Percentiles rank a stretch among this genome's conserved stretches.
Conservation (phyloP, 2,329 filamentous ascomycete genomes). For the Diaporthe eres region DNA sequence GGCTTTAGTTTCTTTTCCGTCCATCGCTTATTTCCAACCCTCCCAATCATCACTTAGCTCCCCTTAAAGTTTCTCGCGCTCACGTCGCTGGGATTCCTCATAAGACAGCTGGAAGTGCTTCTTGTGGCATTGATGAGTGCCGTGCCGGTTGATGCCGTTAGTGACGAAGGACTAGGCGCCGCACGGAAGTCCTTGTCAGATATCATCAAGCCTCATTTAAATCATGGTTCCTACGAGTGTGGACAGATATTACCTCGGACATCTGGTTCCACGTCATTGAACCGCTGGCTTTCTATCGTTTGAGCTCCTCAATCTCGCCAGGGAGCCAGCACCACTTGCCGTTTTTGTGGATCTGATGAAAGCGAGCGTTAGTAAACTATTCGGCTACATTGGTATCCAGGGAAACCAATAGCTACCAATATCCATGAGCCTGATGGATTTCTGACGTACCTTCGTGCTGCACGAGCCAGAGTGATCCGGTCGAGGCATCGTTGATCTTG, state of each 20-base stretch:
- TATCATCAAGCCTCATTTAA: not conserved
- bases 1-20: not conserved
- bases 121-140: not conserved
- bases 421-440: not conserved
- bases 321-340: constrained; percentile 18
- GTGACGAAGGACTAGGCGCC: not conserved
- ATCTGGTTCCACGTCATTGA: not conserved
- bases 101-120: not conserved
- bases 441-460: not conserved
- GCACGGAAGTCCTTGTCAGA: not conserved
- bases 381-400: too few relatives aligned
- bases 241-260: not conserved
- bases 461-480: not conserved
- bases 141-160: not conserved
- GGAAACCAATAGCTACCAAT: not conserved
- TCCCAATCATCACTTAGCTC: not conserved
- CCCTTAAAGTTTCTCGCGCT: not conserved
- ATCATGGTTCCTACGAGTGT: not conserved
- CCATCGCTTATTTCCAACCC: not conserved
- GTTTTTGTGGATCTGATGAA: not conserved
- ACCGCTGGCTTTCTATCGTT: not conserved
- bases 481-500: not conserved
- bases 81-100: not conserved
- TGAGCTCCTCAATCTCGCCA: not conserved
- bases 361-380: not conserved